Conservation (phyloP, 2,329 filamentous ascomycete genomes). For the Periglandula ipomoeae region DNA sequence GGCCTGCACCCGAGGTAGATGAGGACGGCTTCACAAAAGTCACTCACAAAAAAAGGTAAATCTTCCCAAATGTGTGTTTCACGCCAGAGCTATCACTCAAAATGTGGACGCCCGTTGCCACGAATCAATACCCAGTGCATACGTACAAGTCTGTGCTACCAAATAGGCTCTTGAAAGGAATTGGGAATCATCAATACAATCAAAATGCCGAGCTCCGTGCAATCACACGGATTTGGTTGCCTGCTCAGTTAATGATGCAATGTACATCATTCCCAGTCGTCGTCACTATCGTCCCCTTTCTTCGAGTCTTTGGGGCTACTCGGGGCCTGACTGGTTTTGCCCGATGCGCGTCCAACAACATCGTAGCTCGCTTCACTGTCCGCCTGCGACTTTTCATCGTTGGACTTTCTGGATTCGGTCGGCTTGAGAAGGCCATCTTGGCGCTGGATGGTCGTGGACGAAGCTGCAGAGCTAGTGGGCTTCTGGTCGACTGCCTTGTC, state of each 20-base stretch:
- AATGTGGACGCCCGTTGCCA: constrained; percentile 1
- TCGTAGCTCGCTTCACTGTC: constrained; percentile 97
- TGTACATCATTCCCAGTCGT: constrained; percentile 12
- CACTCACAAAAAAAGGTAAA: constrained; percentile 55
- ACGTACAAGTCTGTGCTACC: constrained; percentile 7
- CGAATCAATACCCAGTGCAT: constrained; percentile 19
- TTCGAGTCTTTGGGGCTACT: constrained; percentile 50
- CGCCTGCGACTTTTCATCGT: constrained; percentile 82
- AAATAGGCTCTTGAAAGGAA: constrained; percentile 3
- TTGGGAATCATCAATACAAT: constrained; percentile 15
- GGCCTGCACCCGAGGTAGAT: constrained; percentile 61
- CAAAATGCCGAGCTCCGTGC: constrained; percentile 21
- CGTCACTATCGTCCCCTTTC: constrained; percentile 35
- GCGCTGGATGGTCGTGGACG: constrained; percentile 53
- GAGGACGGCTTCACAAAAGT: constrained; percentile 77
- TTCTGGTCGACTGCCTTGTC: constrained; percentile 21
- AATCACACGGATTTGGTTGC: neutral
- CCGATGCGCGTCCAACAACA: constrained; percentile 71
- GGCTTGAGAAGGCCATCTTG: constrained; percentile 48
- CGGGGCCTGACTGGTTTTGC: constrained; percentile 68
- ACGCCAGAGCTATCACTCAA: neutral
- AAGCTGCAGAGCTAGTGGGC: constrained; percentile 39
- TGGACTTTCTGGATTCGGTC: constrained; percentile 59
- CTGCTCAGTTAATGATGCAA: neutral
- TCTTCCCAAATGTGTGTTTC: constrained; percentile 10